These are phyloP conservation scores for Phaeodactylum tricornutum DNA, from an alignment of 108 stramenopile species.

Conservation along the genomic window DNA sequence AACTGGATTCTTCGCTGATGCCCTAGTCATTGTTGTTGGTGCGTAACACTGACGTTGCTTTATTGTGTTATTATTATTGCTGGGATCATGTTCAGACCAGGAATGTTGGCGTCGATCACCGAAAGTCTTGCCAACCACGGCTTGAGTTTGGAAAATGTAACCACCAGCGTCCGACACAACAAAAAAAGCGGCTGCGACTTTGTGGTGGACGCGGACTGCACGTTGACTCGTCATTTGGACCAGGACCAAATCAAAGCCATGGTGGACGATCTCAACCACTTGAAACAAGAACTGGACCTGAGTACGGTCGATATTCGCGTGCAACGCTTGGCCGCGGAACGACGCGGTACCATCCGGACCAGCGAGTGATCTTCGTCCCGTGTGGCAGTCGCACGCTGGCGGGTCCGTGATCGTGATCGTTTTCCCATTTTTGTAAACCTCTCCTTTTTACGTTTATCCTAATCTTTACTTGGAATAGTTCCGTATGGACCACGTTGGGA, in stretches of 20 bases:
- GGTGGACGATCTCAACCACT: conserved; percentile 29
- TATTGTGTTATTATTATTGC: not conserved
- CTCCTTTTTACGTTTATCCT: no score
- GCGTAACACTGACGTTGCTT: not conserved
- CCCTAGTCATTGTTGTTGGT: not conserved
- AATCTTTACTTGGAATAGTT: no score
- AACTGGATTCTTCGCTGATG: not conserved
- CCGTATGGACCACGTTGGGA: no score
- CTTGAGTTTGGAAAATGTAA: conserved; percentile 67
- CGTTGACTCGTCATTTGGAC: conserved; percentile 33
- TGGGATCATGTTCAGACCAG: conserved; percentile 31
- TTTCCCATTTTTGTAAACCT: no score
- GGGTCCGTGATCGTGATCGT: no score
- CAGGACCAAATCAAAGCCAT: conserved; percentile 37
- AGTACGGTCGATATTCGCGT: conserved; percentile 68
- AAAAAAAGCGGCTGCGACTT: conserved; percentile 42
- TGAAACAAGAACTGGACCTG: conserved; percentile 50
- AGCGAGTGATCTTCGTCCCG: no score
- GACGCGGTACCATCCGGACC: no score
- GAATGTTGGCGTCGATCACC: conserved; percentile 68
- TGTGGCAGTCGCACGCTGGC: no score
- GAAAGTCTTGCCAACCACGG: conserved; percentile 47
- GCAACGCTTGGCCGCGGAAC: conserved; percentile 17
- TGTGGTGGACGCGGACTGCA: conserved; percentile 50
- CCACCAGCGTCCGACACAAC: conserved; percentile 48